Percentiles rank a stretch among this genome's conserved stretches.
Conservation (phyloP, 148 eudicot species). For the Oxyria digyna region DNA sequence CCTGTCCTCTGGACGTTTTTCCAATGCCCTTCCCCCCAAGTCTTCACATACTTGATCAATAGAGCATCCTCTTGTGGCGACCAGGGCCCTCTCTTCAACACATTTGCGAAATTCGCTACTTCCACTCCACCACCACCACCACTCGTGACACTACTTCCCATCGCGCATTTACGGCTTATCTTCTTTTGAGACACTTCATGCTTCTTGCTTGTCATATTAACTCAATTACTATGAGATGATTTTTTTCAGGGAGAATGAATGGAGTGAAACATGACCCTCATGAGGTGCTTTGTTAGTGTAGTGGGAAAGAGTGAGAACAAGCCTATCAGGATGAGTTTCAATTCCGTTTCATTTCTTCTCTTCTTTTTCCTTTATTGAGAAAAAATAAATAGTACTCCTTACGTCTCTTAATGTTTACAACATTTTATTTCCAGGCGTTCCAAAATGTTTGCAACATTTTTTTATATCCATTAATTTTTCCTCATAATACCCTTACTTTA, state of each 20-base stretch:
- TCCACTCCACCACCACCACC: neutral
- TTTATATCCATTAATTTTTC: no score
- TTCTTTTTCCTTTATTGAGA: neutral
- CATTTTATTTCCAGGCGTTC: no score
- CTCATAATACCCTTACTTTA: no score
- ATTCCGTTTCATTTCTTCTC: neutral
- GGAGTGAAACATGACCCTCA: neutral
- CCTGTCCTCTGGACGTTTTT: conserved; percentile 24
- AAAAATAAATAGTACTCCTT: neutral
- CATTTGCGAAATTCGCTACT: neutral
- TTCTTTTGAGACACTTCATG: neutral
- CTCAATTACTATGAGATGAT: neutral
- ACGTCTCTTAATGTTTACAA: no score
- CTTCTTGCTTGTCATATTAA: neutral
- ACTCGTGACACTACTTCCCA: neutral
- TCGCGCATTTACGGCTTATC: neutral
- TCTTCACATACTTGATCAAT: conserved; percentile 19
- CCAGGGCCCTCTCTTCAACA: conserved; percentile 29
- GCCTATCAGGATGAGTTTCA: neutral
- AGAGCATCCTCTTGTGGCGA: conserved; percentile 23
- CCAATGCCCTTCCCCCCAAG: conserved; percentile 23
- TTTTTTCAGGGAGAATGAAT: neutral
- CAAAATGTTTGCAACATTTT: no score
- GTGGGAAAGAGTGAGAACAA: neutral
- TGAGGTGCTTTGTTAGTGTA: neutral